phyloP scores from a whole-genome alignment of 805 yeast species.

The Spathaspora boniae region DNA sequence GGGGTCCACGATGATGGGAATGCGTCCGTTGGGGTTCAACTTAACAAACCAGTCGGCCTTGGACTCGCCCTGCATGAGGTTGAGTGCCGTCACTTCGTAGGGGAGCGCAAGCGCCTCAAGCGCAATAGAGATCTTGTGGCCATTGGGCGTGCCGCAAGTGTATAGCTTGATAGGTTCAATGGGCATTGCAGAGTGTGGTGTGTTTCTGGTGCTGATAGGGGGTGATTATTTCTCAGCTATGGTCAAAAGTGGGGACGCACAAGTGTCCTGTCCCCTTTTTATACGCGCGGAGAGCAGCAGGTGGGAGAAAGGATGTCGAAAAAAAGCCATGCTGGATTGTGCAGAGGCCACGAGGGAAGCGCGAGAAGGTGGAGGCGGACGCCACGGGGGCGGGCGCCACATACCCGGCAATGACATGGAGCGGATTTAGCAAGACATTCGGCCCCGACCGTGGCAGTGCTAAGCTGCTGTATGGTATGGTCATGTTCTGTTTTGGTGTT shows the following conservation, averaged over 20 bases:
- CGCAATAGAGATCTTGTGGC: slow-evolving; percentile 37
- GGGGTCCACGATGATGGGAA: slow-evolving; percentile 50
- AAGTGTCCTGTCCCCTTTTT: no score
- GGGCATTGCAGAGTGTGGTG: background rate
- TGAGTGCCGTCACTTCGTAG: slow-evolving; percentile 40
- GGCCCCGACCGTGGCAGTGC: no score
- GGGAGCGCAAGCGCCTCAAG: slow-evolving; percentile 41
- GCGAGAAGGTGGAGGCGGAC: no score
- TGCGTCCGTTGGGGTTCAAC: slow-evolving; percentile 60
- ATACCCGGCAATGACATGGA: no score
- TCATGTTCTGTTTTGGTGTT: no score
- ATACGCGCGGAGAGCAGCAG: no score
- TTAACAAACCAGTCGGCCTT: slow-evolving; percentile 56
- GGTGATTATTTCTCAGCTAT: background rate
- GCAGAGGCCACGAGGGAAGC: no score
- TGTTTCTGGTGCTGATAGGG: background rate
- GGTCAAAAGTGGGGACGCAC: background rate
- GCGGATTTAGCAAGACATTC: no score
- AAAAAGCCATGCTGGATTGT: no score
- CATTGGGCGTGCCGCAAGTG: slow-evolving; percentile 42
- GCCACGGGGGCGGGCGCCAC: no score
- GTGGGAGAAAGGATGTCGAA: no score
- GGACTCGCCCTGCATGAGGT: slow-evolving; percentile 41
- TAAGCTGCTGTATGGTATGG: no score
- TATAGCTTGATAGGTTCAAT: slow-evolving; percentile 16